phyloP scores from a whole-genome alignment of 2,329 filamentous ascomycete genomes.

The Pseudocercospora fuligena region DNA sequence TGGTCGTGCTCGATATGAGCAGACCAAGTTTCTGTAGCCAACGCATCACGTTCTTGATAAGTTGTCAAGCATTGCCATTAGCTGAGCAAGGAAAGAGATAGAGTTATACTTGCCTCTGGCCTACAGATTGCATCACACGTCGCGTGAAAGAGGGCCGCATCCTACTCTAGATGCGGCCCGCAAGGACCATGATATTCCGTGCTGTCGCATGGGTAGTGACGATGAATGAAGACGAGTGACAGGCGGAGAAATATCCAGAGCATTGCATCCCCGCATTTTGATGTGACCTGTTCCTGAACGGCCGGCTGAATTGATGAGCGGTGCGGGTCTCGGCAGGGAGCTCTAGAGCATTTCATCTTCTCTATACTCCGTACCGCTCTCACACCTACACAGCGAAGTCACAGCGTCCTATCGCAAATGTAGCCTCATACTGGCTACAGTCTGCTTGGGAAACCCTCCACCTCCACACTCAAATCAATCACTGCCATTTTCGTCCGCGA shows the following conservation, averaged over 20 bases:
- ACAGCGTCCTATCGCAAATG: background rate
- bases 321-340: background rate
- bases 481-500: background rate
- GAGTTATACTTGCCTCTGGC: conserved; percentile 12
- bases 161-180: conserved; percentile 5
- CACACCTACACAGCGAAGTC: background rate
- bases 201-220: background rate
- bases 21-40: background rate
- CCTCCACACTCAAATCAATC: background rate
- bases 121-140: conserved; percentile 1
- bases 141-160: conserved; percentile 11
- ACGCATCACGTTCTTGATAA: background rate
- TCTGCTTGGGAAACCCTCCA: background rate
- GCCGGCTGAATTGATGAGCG: conserved; percentile 12
- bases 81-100: background rate
- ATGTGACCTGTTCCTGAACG: conserved; percentile 20
- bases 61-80: background rate
- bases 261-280: conserved; percentile 18
- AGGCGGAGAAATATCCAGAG: conserved; percentile 19
- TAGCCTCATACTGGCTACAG: background rate
- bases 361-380: background rate
- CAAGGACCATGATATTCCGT: conserved; percentile 12
- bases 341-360: background rate
- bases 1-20: background rate
- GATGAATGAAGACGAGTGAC: background rate